Evolutionary conservation across 805 yeast genomes (phyloP).

Genomic region (Kodamaea leandrae): DNA sequence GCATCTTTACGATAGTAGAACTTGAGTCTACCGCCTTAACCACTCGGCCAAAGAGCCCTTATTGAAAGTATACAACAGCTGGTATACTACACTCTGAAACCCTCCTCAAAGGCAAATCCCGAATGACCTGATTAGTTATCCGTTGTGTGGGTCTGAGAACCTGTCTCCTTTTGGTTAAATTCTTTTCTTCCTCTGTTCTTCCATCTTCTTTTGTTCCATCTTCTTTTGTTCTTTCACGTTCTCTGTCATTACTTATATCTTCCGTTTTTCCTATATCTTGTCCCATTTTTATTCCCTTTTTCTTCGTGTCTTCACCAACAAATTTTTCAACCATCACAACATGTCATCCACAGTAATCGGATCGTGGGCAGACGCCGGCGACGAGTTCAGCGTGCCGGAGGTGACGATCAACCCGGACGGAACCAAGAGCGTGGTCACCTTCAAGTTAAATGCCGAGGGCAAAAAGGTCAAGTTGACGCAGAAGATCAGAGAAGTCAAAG

Average conservation of each 20-base stretch:
- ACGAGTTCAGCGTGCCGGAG: constrained; percentile 70
- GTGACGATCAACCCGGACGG: constrained; percentile 81
- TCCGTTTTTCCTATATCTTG: no score
- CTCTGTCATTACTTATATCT: no score
- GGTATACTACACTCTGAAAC: no score
- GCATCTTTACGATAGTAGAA: constrained; percentile 6
- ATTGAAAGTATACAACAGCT: no score
- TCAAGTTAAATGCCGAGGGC: constrained; percentile 70
- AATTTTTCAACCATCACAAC: constrained; percentile 9
- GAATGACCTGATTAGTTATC: no score
- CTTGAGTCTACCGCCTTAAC: constrained; percentile 6
- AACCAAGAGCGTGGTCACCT: constrained; percentile 82
- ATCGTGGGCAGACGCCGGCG: constrained; percentile 74
- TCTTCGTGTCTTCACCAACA: constrained; percentile 1
- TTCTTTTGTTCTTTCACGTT: no score
- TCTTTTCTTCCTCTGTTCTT: no score
- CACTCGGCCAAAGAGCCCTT: constrained; percentile 6
- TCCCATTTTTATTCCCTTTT: no score
- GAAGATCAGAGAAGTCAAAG: constrained; percentile 71
- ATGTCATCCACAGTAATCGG: constrained; percentile 39
- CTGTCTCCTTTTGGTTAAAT: no score
- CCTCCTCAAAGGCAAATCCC: no score
- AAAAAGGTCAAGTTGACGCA: constrained; percentile 87
- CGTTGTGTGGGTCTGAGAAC: no score
- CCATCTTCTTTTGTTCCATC: no score